Evolutionary conservation across 805 yeast species (phyloP), one percentile per base, ranked within the genome.

Genomic region (Clavispora carvajalis): DNA sequence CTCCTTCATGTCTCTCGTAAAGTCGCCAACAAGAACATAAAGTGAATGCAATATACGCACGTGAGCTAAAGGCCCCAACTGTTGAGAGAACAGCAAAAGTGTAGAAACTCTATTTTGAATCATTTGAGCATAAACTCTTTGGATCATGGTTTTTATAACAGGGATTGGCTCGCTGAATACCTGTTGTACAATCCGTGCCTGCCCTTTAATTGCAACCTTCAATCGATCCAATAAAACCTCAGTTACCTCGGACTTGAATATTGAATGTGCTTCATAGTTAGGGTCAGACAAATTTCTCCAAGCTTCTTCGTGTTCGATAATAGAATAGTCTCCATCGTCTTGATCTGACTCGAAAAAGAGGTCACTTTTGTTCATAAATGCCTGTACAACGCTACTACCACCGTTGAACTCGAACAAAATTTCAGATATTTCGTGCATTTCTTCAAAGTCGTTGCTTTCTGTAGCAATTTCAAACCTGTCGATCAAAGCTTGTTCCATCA

Each of bases 331-430:
- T 15, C 60, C 64, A n/a, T 65, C 57, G 44, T 69, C 63, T 3
- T 53, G 56, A 50, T 42, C 49, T 11, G 40, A 43, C 26, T 66
- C 69, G 40, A 71, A 67, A 59, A 90, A 84, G 43, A 82, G 74
- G 36, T 80, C 84, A 55, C 85, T 87, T 55, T 85, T 88, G 55
- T 79, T 80, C 31, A 90, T 85, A 62, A 86, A 91, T 36, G 82
- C 79, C 55, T 82, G 87, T 7, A 87, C 83, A 7, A 90, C 91
- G 43, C 83, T 80, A 9, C 77, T 72, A 10, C 96, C 96, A 15
- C 88, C 91, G 55, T 91, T 90, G 66, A 81, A 91, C 45, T 80
- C 85, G 39, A 80, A 76, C 37, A 90, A 68, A 13, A 89, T 76
- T 37, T 77, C 78, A 0, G 96, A 87, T 19, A 81, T 75, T 41